Conservation (phyloP, 768 basidiomycete genomes). For the Thelephora aurantiotincta region DNA sequence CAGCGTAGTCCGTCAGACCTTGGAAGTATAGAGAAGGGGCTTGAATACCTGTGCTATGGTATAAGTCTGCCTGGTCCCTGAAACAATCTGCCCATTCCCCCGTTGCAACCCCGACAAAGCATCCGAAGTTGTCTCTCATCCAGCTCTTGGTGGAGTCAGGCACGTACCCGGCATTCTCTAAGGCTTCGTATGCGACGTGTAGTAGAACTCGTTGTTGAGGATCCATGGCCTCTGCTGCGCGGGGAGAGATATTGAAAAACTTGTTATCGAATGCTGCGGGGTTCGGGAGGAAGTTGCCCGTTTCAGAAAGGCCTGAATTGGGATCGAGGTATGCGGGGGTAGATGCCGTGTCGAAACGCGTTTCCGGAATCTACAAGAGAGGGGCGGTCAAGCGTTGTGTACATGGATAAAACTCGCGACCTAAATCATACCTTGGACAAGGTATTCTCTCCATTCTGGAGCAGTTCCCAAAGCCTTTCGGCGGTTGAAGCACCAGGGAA, state of each 20-base stretch:
- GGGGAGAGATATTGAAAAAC: slow-evolving; percentile 62
- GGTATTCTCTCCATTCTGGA: slow-evolving; percentile 42
- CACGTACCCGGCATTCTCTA: slow-evolving; percentile 60
- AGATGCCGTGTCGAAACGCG: slow-evolving; percentile 36
- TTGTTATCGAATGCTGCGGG: slow-evolving; percentile 49
- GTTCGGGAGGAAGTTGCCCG: slow-evolving; percentile 50
- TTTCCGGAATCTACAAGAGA: slow-evolving; percentile 37
- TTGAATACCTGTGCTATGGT: slow-evolving; percentile 49
- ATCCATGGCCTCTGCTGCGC: slow-evolving; percentile 65
- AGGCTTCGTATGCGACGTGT: slow-evolving; percentile 50
- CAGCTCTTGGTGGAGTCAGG: slow-evolving; percentile 40
- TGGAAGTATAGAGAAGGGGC: background rate
- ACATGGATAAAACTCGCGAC: background rate
- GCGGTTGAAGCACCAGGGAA: slow-evolving; percentile 36
- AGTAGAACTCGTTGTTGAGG: slow-evolving; percentile 62
- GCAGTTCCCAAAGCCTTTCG: slow-evolving; percentile 41
- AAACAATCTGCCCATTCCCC: slow-evolving; percentile 59
- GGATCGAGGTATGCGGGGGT: slow-evolving; percentile 18
- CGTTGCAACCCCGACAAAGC: slow-evolving; percentile 56
- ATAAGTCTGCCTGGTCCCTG: slow-evolving; percentile 45
- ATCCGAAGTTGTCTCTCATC: slow-evolving; percentile 41
- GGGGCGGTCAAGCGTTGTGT: slow-evolving; percentile 1
- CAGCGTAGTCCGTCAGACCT: background rate
- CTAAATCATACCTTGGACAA: slow-evolving; percentile 32
- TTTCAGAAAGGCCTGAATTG: slow-evolving; percentile 18